A percentile compares a stretch with the other conserved stretches of the same genome.
These are phyloP conservation scores for Tephrocybe rancida DNA, from an alignment of 768 basidiomycete species.

Conservation along the genomic window DNA sequence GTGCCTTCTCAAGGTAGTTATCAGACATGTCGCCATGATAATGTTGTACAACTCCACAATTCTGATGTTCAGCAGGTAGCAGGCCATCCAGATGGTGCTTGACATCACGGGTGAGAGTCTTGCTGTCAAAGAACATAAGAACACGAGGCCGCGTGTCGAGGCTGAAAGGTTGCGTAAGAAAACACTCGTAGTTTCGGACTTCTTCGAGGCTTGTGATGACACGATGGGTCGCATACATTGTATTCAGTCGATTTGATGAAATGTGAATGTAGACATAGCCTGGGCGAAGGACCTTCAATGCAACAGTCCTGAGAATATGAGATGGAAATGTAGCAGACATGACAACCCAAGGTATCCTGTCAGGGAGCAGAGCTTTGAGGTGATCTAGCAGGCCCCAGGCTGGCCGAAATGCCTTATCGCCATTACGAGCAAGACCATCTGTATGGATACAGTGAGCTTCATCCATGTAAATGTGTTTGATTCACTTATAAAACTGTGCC, in stretches of 20 bases:
- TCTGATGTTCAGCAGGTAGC: conserved; percentile 12
- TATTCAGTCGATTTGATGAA: conserved; percentile 29
- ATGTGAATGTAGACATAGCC: conserved; percentile 14
- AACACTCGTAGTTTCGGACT: conserved; percentile 25
- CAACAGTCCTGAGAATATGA: conserved; percentile 21
- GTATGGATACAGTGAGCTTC: conserved; percentile 25
- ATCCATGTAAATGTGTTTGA: conserved; percentile 21
- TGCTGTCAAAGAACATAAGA: conserved; percentile 12
- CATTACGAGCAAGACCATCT: conserved; percentile 22
- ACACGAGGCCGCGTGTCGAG: conserved; percentile 16
- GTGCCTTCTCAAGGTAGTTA: conserved; percentile 20
- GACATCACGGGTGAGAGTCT: neutral
- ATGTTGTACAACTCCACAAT: conserved; percentile 21
- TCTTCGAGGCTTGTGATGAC: conserved; percentile 20
- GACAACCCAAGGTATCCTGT: too few relatives aligned
- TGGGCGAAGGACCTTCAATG: conserved; percentile 13
- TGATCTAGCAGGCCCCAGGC: conserved; percentile 17
- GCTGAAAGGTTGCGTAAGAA: conserved; percentile 19
- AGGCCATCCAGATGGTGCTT: conserved; percentile 7
- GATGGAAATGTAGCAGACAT: conserved; percentile 22
- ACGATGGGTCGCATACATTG: conserved; percentile 28
- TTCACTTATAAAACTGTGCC: neutral
- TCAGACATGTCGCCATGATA: conserved; percentile 31
- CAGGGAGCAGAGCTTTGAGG: too few relatives aligned
- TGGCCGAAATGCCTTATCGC: conserved; percentile 21